Evolutionary conservation across 2,329 filamentous ascomycete species (phyloP).

Genomic region (Talaromyces amestolkiae): DNA sequence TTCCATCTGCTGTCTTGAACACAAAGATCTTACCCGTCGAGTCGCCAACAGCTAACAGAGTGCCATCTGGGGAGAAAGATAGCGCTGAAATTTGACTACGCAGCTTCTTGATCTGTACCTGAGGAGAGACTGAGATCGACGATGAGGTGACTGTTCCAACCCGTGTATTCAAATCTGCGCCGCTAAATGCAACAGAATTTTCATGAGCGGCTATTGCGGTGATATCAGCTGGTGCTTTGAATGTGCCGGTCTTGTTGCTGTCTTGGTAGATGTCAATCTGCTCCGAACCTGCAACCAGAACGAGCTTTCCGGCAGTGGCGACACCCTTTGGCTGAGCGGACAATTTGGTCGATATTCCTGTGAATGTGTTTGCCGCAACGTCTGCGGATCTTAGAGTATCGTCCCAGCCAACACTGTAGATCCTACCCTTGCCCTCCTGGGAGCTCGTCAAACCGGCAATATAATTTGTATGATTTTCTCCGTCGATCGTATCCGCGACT

Average conservation of each 20-base stretch:
- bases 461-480: conserved; percentile 80
- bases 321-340: conserved; percentile 78
- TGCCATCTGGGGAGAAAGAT: conserved; percentile 77
- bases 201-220: conserved; percentile 70
- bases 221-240: conserved; percentile 62
- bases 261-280: conserved; percentile 61
- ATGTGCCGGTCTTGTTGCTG: conserved; percentile 58
- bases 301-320: conserved; percentile 51
- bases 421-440: conserved; percentile 52
- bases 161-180: conserved; percentile 69
- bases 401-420: conserved; percentile 93
- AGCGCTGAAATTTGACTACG: conserved; percentile 73
- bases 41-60: conserved; percentile 76
- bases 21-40: conserved; percentile 83
- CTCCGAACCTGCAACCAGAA: conserved; percentile 60
- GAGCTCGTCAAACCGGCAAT: conserved; percentile 70
- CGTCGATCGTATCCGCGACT: conserved; percentile 68
- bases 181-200: conserved; percentile 70
- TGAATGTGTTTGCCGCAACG: conserved; percentile 70
- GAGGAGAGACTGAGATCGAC: conserved; percentile 52
- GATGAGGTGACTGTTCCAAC: conserved; percentile 66
- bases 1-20: conserved; percentile 66
- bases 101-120: conserved; percentile 63
- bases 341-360: conserved; percentile 65
- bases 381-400: conserved; percentile 82